Evolutionary conservation across 345 rosid species (phyloP).

Genomic region (Hevea brasiliensis): DNA sequence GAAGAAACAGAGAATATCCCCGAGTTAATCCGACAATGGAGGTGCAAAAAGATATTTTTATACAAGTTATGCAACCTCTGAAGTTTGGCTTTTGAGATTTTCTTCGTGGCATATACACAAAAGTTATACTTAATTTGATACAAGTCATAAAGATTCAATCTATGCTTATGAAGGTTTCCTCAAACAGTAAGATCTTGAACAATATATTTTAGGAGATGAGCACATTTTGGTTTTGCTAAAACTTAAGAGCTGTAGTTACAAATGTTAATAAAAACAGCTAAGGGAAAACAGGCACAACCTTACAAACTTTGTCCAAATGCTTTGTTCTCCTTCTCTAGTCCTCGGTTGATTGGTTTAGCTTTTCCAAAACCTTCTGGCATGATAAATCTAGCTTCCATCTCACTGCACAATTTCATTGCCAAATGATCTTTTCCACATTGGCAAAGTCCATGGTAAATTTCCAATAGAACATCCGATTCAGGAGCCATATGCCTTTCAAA

Average conservation of each 20-base stretch:
- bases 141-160: too few relatives aligned
- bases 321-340: constrained; percentile 6
- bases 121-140: too few relatives aligned
- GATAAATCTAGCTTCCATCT: constrained; percentile 41
- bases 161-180: neutral
- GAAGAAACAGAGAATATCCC: too few relatives aligned
- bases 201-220: neutral
- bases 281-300: neutral
- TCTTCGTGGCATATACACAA: too few relatives aligned
- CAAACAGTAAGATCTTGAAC: neutral
- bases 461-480: constrained; percentile 31
- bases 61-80: too few relatives aligned
- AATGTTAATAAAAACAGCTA: neutral
- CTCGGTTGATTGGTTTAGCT: constrained; percentile 12
- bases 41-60: too few relatives aligned
- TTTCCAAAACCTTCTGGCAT: constrained; percentile 36
- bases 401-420: constrained; percentile 37
- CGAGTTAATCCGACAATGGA: too few relatives aligned
- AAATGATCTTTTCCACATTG: constrained; percentile 48
- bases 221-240: neutral
- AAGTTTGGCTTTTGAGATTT: too few relatives aligned
- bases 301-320: neutral
- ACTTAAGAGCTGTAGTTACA: neutral
- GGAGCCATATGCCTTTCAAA: constrained; percentile 45
- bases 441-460: constrained; percentile 48